Evolutionary conservation across 495 filamentous ascomycete species (phyloP), one percentile per base, ranked within the genome.

Genomic region (Podospora bellae-mahoneyi): DNA sequence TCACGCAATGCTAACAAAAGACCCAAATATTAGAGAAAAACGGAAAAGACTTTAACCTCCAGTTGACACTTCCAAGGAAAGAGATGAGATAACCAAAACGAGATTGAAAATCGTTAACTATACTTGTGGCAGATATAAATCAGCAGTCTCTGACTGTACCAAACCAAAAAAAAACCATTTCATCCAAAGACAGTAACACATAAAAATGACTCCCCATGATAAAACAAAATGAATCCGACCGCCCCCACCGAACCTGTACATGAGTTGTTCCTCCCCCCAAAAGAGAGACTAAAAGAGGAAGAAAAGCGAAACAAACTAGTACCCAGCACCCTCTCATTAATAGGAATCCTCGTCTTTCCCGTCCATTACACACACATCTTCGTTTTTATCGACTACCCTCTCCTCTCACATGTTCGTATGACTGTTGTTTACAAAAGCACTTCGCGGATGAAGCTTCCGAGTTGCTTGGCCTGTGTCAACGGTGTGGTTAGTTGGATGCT

Each of bases 401-500:
- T 30, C 26, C 26, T 30, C 16, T 26, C 39, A 48, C 39, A 48
- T 48, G 39, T 48, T 48, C 39, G 7, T 32, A 32, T 48, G 13
- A 10, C 13, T 9, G 39, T 48, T 48, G 39, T 30, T 60, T 62
- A 65, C 64, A 67, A 68, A 26, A 76, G 54, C 10, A 76, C 80
- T 48, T 82, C 78, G 56, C 74, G 78, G 69, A 82, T 65, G 66
- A 79, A 82, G 5, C 60, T 64, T 53, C 76, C 78, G 5, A 84
- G 77, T 27, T 74, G 73, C 71, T 82, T 80, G 23, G 81, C 82
- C 78, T 79, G 64, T 18, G 13, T 48, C 27, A 48, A 0, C 56
- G 56, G 56, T 32, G 3, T 28, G 20, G 63, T 27, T n/a, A 59
- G 59, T 5, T 9, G 4, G 4, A 23, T 10, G 7, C 13, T 20